Conservation (phyloP, 192 early-diverging fungal genomes). For the Funneliformis geosporum region DNA sequence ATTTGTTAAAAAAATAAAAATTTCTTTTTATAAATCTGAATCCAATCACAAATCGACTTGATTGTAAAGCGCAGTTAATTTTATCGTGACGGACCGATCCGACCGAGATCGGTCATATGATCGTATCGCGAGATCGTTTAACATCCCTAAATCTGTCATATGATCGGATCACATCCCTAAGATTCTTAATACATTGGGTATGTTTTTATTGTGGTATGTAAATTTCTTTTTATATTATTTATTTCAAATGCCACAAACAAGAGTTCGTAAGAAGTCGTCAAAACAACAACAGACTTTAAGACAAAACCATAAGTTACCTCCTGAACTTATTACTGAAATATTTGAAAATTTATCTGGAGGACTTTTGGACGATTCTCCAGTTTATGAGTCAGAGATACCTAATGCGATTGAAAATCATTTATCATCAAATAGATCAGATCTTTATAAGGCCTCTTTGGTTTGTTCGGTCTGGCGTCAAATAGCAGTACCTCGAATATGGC, state of each 20-base stretch:
- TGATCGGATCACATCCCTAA: no score
- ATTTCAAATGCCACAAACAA: conserved; percentile 6
- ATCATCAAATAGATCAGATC: background rate
- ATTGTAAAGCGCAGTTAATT: no score
- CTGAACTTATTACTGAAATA: conserved; percentile 18
- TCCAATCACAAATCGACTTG: no score
- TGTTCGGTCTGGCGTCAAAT: conserved; percentile 12
- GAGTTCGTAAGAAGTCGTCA: conserved; percentile 1
- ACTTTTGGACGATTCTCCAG: conserved; percentile 7
- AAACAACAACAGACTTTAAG: conserved; percentile 8
- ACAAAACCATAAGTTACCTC: conserved; percentile 17
- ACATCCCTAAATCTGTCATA: no score
- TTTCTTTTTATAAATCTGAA: no score
- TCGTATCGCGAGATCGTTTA: no score
- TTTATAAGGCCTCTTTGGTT: background rate
- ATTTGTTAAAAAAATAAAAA: no score
- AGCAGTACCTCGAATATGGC: conserved; percentile 21
- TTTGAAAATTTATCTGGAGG: conserved; percentile 13
- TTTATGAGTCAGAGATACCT: conserved; percentile 1
- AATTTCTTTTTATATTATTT: background rate
- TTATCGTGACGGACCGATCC: no score
- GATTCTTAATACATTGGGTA: no score
- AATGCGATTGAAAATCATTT: conserved; percentile 12
- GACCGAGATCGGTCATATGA: no score
- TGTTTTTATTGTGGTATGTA: no score